These are phyloP conservation scores for Fusarium pseudograminearum DNA, from an alignment of 2,329 filamentous ascomycete species.

Conservation along the genomic window DNA sequence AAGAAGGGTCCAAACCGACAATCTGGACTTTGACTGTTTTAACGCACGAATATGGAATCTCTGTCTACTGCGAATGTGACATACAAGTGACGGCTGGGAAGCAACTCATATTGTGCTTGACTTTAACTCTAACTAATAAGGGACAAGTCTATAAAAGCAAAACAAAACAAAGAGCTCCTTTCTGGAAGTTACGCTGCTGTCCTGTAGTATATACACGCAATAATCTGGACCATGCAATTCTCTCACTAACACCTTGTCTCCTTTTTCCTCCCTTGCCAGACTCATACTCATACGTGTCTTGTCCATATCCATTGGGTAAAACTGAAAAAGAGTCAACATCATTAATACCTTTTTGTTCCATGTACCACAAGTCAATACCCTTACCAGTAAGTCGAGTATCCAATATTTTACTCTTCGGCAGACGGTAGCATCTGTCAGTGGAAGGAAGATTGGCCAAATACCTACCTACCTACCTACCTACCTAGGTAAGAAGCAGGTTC, in stretches of 20 bases:
- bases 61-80: background rate
- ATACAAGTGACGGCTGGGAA: background rate
- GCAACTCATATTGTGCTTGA: background rate
- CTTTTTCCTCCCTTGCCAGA: background rate
- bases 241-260: background rate
- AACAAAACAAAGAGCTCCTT: background rate
- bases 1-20: conserved; percentile 44
- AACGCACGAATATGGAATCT: conserved; percentile 11
- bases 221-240: background rate
- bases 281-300: background rate
- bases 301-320: background rate
- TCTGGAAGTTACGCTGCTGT: background rate
- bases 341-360: background rate
- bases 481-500: background rate
- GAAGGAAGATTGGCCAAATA: background rate
- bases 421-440: background rate
- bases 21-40: conserved; percentile 44
- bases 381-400: background rate
- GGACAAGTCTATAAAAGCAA: background rate
- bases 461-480: no score
- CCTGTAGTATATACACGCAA: background rate
- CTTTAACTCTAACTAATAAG: background rate
- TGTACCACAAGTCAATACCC: background rate
- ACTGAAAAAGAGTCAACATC: background rate
- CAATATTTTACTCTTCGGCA: background rate